These are phyloP conservation scores for Mycosphaerella sp. DNA, from an alignment of 2,329 filamentous ascomycete genomes.

Conservation along the genomic window DNA sequence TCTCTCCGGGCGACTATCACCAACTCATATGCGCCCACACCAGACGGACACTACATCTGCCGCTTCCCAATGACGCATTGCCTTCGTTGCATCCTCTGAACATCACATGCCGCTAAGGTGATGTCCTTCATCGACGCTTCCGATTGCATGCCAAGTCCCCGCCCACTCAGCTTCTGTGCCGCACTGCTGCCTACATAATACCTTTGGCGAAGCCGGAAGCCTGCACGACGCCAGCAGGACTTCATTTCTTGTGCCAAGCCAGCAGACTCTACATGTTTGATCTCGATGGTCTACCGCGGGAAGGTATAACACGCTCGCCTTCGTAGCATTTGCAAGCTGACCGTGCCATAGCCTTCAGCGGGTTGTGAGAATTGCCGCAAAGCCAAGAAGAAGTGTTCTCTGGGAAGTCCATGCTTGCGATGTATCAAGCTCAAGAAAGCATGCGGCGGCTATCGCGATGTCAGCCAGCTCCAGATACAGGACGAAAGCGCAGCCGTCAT, in stretches of 20 bases:
- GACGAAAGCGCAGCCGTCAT: constrained; percentile 30
- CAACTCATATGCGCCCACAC: no score
- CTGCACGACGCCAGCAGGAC: neutral
- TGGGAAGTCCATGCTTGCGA: constrained; percentile 29
- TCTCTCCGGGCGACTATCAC: no score
- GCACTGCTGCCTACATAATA: neutral
- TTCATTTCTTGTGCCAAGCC: neutral
- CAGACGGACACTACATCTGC: neutral
- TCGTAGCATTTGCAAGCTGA: neutral
- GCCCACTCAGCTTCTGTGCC: neutral
- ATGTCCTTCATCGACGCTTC: constrained; percentile 1
- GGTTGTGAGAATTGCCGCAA: constrained; percentile 33
- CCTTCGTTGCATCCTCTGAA: neutral
- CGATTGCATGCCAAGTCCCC: neutral
- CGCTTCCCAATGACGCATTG: neutral
- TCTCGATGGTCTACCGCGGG: constrained; percentile 28
- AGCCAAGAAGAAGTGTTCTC: constrained; percentile 31
- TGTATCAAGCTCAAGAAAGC: constrained; percentile 31
- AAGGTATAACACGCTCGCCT: constrained; percentile 16
- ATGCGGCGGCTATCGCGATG: constrained; percentile 32
- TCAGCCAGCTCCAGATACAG: constrained; percentile 30
- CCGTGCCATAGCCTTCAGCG: constrained; percentile 22
- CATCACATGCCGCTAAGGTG: constrained; percentile 1
- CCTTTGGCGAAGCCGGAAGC: neutral
- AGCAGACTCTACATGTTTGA: neutral